Evolutionary conservation across 495 filamentous ascomycete genomes (phyloP), one percentile per base, ranked within the genome.

Genomic region (Aspergillus wentii): DNA sequence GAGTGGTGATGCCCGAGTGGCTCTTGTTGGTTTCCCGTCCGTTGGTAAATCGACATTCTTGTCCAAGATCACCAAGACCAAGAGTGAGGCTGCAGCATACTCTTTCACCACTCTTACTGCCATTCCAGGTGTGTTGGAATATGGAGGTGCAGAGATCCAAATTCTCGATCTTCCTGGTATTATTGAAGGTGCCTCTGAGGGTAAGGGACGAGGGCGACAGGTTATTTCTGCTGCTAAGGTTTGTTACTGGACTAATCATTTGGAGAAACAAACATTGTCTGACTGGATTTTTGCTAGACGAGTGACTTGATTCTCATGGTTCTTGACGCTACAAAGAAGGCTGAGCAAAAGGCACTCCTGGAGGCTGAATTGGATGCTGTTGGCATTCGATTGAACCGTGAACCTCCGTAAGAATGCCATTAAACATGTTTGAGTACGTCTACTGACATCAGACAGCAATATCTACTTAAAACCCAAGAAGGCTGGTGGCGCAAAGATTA

Each of bases 401-500:
- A 94, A 33, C 88, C 91, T 30, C 92, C 92, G 84, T 92, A 73
- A 49, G 83, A 29, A 25, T 56, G 29, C 26, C 20, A 26, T 16
- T 30, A 17, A 6, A 8, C 35, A 34, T 28, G 17, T 9, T 27
- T 6, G 13, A 6, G 19, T 15, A 7, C 29, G n/a, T n/a, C n/a
- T 9, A 30, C 6, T 9, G 14, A 9, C 15, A 18, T 4, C 18
- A 26, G 37, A 13, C 42, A 92, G 88, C 22, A 97, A 99, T 57
- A 99, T 99, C 62, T 97, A 97, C 58, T 75, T 99, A n/a, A 99
- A 99, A 58, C 68, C 66, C 10, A 99, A 99, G 65, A 97, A 95
- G 55, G 87, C 94, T 5, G 94, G 94, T 32, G 94, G 94, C 23
- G 88, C 97, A 88, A 99, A 97, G 62, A 94, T 97, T 57, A 96